phyloP scores from a whole-genome alignment of 805 yeast genomes.

The Cephaloascus fragrans region DNA sequence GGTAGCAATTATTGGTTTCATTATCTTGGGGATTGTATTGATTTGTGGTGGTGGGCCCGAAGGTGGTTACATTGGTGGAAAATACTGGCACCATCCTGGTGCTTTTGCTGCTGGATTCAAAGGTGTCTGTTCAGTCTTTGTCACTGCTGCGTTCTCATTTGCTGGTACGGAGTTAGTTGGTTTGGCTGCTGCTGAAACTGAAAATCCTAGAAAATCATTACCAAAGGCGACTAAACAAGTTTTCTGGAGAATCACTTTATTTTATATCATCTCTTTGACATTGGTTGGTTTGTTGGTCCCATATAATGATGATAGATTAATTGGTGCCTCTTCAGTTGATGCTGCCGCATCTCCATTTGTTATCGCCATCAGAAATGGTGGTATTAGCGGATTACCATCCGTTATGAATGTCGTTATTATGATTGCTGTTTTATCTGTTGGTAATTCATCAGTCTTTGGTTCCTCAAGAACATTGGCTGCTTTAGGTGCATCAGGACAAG shows the following conservation, averaged over 20 bases:
- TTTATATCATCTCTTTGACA: conserved; percentile 34
- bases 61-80: conserved; percentile 32
- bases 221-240: conserved; percentile 48
- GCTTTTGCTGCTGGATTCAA: conserved; percentile 35
- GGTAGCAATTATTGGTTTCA: conserved; percentile 39
- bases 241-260: conserved; percentile 42
- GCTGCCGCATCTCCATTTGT: conserved; percentile 33
- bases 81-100: conserved; percentile 36
- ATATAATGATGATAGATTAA: conserved; percentile 23
- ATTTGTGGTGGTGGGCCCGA: conserved; percentile 40
- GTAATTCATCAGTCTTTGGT: conserved; percentile 49
- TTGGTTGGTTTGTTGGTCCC: conserved; percentile 40
- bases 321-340: conserved; percentile 15
- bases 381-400: conserved; percentile 23
- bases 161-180: conserved; percentile 46
- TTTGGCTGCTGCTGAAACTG: conserved; percentile 39
- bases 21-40: conserved; percentile 42
- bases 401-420: conserved; percentile 30
- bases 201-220: conserved; percentile 34
- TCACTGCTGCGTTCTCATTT: conserved; percentile 46
- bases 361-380: conserved; percentile 29
- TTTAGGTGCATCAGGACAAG: conserved; percentile 33
- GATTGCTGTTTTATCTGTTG: conserved; percentile 31
- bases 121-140: conserved; percentile 44
- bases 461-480: conserved; percentile 43